phyloP scores from a whole-genome alignment of 495 filamentous ascomycete species.

The Xylaria longipes region DNA sequence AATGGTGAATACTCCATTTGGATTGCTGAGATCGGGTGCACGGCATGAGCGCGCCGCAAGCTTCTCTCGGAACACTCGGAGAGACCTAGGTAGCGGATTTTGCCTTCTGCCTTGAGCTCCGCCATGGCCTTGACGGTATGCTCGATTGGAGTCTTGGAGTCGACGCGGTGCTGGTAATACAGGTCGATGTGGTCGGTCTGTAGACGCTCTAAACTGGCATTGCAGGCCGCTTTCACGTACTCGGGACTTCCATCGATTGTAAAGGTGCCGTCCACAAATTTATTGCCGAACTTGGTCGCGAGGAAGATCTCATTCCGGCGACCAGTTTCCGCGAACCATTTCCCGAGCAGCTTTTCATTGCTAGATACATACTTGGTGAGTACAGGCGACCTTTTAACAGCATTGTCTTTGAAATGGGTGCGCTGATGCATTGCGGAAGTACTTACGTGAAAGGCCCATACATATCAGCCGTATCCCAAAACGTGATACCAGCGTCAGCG shows the following conservation, averaged over 20 bases:
- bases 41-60: conserved; percentile 56
- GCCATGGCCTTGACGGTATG: conserved; percentile 60
- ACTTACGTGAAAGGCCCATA: conserved; percentile 42
- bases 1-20: conserved; percentile 70
- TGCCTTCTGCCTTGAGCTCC: conserved; percentile 53
- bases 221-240: conserved; percentile 42
- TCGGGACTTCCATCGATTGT: conserved; percentile 33
- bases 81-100: conserved; percentile 63
- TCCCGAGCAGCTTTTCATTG: conserved; percentile 53
- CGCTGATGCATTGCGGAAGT: background rate
- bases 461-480: conserved; percentile 48
- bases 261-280: conserved; percentile 22
- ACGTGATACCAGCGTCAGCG: conserved; percentile 41
- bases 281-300: conserved; percentile 54
- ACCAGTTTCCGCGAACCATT: conserved; percentile 51
- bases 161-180: conserved; percentile 63
- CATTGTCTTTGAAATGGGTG: background rate
- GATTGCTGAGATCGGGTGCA: conserved; percentile 63
- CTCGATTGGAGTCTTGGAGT: conserved; percentile 63
- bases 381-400: background rate
- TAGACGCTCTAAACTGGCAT: conserved; percentile 57
- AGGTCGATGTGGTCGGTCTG: conserved; percentile 61
- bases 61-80: conserved; percentile 60
- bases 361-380: conserved; percentile 37
- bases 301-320: conserved; percentile 58